These are phyloP conservation scores for Bipolaris victoriae DNA, from an alignment of 2,329 filamentous ascomycete species.

Conservation along the genomic window DNA sequence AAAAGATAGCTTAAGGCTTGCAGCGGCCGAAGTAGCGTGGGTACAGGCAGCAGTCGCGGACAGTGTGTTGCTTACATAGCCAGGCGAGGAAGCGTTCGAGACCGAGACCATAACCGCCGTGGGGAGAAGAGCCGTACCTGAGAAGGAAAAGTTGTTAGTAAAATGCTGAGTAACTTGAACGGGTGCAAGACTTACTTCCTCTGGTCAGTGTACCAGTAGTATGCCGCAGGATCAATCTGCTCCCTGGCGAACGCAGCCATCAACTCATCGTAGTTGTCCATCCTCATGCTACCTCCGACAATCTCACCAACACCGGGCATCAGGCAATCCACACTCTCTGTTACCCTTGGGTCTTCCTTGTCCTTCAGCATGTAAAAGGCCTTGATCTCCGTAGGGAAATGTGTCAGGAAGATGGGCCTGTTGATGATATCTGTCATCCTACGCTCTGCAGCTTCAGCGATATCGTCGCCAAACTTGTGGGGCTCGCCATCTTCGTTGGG, in stretches of 20 bases:
- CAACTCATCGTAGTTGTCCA: constrained; percentile 83
- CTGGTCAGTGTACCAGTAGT: constrained; percentile 99
- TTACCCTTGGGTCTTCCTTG: constrained; percentile 76
- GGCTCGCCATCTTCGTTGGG: constrained; percentile 89
- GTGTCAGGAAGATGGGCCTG: constrained; percentile 91
- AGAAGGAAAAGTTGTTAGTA: constrained; percentile 23
- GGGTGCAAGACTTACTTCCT: constrained; percentile 72
- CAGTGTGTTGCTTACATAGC: constrained; percentile 70
- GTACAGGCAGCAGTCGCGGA: constrained; percentile 74
- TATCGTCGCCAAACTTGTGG: constrained; percentile 94
- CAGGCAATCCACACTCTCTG: constrained; percentile 84
- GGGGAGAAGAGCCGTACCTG: constrained; percentile 88
- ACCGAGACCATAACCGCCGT: constrained; percentile 92
- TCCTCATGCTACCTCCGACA: constrained; percentile 95
- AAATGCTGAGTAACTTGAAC: neutral
- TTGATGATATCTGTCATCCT: constrained; percentile 97
- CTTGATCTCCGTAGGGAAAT: constrained; percentile 98
- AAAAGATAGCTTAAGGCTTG: constrained; percentile 64
- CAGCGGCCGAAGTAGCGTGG: constrained; percentile 81
- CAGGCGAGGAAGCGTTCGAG: constrained; percentile 79
- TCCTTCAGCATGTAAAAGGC: constrained; percentile 99
- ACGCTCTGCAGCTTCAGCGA: constrained; percentile 95
- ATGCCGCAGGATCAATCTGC: constrained; percentile 80
- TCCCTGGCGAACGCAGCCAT: constrained; percentile 87
- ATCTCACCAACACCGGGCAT: constrained; percentile 98